Conservation (phyloP, 176 grass and related monocot genomes). For the Zoysia japonica region DNA sequence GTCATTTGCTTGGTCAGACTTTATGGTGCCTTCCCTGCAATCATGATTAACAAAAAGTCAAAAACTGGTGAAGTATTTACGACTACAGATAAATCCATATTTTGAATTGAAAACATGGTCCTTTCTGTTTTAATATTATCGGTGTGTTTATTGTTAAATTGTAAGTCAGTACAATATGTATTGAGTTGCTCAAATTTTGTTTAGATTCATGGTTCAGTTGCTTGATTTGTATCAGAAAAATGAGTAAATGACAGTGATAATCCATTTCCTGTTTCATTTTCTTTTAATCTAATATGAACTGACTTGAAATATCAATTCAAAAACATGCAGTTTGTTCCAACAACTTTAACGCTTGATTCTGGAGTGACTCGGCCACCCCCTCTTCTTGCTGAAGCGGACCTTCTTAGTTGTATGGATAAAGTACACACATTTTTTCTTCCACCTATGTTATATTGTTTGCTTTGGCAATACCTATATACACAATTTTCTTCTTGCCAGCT, state of each 20-base stretch:
- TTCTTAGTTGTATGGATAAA: slow-evolving; percentile 97
- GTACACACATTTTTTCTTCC: slow-evolving; percentile 44
- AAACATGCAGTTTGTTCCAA: slow-evolving; percentile 83
- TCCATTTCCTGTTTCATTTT: slow-evolving; percentile 4
- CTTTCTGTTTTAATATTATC: slow-evolving; percentile 5
- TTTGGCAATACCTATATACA: slow-evolving; percentile 14
- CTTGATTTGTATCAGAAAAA: slow-evolving; percentile 16
- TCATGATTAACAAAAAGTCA: background rate
- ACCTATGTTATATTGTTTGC: slow-evolving; percentile 25
- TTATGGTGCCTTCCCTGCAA: slow-evolving; percentile 5
- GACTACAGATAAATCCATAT: slow-evolving; percentile 4
- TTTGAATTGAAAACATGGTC: slow-evolving; percentile 5
- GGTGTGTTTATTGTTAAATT: slow-evolving; percentile 1
- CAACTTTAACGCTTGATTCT: slow-evolving; percentile 88
- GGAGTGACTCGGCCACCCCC: slow-evolving; percentile 86
- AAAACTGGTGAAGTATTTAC: slow-evolving; percentile 3
- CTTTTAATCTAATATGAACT: slow-evolving; percentile 17
- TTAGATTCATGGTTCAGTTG: slow-evolving; percentile 15
- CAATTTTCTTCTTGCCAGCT: background rate
- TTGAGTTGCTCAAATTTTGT: slow-evolving; percentile 8
- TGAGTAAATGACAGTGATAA: background rate
- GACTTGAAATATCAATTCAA: slow-evolving; percentile 18
- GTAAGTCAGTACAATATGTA: background rate
- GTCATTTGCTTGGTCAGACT: slow-evolving; percentile 22
- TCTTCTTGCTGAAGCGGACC: slow-evolving; percentile 97